Evolutionary conservation across 306 rosid genomes (phyloP).

Genomic region (Cucurbita argyrosperma): DNA sequence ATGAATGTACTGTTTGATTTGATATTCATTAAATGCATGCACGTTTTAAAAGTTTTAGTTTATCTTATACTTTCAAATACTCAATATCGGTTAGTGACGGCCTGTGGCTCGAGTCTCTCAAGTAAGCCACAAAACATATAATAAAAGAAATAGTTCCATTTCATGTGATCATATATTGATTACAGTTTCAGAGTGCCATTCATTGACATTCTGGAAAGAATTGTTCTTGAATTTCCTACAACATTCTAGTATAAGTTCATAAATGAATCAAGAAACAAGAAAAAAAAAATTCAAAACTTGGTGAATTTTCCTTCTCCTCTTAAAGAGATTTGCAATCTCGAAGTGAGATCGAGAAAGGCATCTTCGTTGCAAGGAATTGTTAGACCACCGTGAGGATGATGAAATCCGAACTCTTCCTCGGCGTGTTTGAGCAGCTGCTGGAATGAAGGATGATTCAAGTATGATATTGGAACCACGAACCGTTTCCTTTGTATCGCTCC

Average conservation of each 20-base stretch:
- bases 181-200: background rate
- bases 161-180: background rate
- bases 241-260: background rate
- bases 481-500: background rate
- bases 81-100: no score
- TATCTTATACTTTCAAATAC: no score
- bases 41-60: no score
- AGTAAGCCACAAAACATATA: background rate
- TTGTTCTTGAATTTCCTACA: background rate
- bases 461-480: background rate
- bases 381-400: background rate
- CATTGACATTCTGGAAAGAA: background rate
- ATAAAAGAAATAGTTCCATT: background rate
- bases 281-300: background rate
- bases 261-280: background rate
- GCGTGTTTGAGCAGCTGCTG: background rate
- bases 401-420: background rate
- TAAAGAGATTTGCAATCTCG: background rate
- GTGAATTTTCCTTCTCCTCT: background rate
- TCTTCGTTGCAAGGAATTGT: background rate
- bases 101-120: no score
- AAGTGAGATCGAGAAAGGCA: conserved; percentile 8
- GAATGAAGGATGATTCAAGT: background rate
- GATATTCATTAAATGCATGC: no score
- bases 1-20: no score